Conservation (phyloP, 306 rosid genomes). For the Spatholobus suberectus region DNA sequence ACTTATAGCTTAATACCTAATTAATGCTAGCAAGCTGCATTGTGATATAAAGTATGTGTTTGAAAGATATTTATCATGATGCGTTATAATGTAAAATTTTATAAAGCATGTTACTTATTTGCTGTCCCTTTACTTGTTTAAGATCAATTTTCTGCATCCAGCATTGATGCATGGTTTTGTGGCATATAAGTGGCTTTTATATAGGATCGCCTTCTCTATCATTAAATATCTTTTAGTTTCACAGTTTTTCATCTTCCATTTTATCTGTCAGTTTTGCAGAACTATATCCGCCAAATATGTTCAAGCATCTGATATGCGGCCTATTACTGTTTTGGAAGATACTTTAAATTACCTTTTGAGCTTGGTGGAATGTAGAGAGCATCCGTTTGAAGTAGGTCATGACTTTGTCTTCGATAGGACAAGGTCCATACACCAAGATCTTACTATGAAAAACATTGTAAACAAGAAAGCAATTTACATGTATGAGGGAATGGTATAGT, state of each 20-base stretch:
- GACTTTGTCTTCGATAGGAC: constrained; percentile 92
- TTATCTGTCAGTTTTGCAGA: constrained; percentile 81
- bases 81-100: neutral
- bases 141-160: neutral
- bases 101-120: constrained; percentile 3
- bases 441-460: constrained; percentile 78
- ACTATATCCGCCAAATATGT: constrained; percentile 65
- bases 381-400: constrained; percentile 79
- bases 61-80: constrained; percentile 3
- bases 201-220: neutral
- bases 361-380: constrained; percentile 63
- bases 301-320: constrained; percentile 80
- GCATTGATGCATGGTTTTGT: constrained; percentile 3
- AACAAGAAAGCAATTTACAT: constrained; percentile 63
- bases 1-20: neutral
- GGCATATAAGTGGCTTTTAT: neutral
- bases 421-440: constrained; percentile 93
- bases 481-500: constrained; percentile 83
- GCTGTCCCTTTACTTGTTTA: too few relatives aligned
- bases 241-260: constrained; percentile 25
- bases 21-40: constrained; percentile 20
- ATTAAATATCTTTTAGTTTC: constrained; percentile 22
- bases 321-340: constrained; percentile 75
- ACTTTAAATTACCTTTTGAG: constrained; percentile 68
- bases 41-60: neutral